Conservation (phyloP, 2,329 filamentous ascomycete species). For the Aspergillus awamori region DNA sequence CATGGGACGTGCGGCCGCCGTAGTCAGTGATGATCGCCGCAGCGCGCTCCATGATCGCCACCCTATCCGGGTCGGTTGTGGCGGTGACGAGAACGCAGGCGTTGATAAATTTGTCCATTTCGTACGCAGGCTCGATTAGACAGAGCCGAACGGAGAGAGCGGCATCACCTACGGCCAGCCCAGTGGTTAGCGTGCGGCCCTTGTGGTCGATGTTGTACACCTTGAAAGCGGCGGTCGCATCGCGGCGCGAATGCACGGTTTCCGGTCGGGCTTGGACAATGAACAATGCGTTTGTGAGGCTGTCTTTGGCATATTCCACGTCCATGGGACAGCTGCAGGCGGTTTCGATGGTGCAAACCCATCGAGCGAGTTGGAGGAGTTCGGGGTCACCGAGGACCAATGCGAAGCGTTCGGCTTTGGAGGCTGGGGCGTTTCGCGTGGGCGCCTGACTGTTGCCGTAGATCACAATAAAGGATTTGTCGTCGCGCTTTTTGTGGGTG, state of each 20-base stretch:
- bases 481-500: constrained; percentile 39
- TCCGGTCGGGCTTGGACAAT: constrained; percentile 45
- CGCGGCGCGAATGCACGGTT: constrained; percentile 40
- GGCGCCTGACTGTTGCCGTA: constrained; percentile 28
- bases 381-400: constrained; percentile 40
- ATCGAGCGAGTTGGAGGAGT: constrained; percentile 41
- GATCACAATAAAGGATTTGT: constrained; percentile 41
- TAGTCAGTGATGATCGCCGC: constrained; percentile 42
- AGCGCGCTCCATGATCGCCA: constrained; percentile 44
- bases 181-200: constrained; percentile 32
- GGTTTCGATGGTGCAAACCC: constrained; percentile 40
- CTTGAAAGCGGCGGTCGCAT: constrained; percentile 33
- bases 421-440: constrained; percentile 39
- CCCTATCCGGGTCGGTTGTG: constrained; percentile 45
- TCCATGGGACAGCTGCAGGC: constrained; percentile 44
- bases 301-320: constrained; percentile 46
- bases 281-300: constrained; percentile 30
- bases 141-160: constrained; percentile 39
- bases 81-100: constrained; percentile 40
- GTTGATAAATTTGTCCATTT: constrained; percentile 39
- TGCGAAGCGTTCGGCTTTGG: constrained; percentile 36
- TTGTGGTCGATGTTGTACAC: constrained; percentile 37
- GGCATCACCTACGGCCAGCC: constrained; percentile 39
- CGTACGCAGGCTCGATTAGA: constrained; percentile 33
- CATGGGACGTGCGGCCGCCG: constrained; percentile 39